These are phyloP conservation scores for Pogostemon cablin DNA, from an alignment of 257 asterid genomes.

Conservation along the genomic window DNA sequence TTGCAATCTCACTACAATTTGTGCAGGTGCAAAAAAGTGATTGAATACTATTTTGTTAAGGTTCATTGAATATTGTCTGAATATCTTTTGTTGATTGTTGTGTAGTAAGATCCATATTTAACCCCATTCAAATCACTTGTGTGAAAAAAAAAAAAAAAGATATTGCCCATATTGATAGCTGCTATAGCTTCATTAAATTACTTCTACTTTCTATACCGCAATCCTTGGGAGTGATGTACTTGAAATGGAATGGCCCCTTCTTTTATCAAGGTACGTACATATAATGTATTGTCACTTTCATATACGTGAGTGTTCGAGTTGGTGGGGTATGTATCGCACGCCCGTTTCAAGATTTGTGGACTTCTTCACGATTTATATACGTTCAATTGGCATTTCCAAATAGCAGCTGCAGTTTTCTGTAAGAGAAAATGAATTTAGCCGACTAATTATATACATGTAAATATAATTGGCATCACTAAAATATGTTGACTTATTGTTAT, in stretches of 20 bases:
- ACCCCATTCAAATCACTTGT: not conserved
- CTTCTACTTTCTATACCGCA: not conserved
- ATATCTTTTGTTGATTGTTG: not conserved
- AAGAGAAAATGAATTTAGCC: too few relatives aligned
- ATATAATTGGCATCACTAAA: too few relatives aligned
- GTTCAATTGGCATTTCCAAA: too few relatives aligned
- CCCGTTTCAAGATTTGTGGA: too few relatives aligned
- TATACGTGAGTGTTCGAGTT: too few relatives aligned
- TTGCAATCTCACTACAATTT: constrained; percentile 27
- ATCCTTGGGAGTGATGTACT: not conserved
- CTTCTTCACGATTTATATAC: too few relatives aligned
- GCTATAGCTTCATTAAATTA: not conserved
- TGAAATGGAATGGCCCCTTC: not conserved
- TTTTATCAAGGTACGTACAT: not conserved
- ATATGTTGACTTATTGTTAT: too few relatives aligned
- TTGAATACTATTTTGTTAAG: not conserved
- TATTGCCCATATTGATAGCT: not conserved
- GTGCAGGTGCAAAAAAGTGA: constrained; percentile 28
- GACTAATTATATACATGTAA: too few relatives aligned
- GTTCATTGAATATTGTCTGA: constrained; percentile 30
- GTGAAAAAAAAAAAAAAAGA: not conserved
- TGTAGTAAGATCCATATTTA: not conserved
- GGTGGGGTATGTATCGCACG: too few relatives aligned
- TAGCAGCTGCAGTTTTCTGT: too few relatives aligned
- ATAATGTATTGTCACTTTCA: not conserved